These are phyloP conservation scores for Candida koratica DNA, from an alignment of 805 yeast species.

Conservation along the genomic window DNA sequence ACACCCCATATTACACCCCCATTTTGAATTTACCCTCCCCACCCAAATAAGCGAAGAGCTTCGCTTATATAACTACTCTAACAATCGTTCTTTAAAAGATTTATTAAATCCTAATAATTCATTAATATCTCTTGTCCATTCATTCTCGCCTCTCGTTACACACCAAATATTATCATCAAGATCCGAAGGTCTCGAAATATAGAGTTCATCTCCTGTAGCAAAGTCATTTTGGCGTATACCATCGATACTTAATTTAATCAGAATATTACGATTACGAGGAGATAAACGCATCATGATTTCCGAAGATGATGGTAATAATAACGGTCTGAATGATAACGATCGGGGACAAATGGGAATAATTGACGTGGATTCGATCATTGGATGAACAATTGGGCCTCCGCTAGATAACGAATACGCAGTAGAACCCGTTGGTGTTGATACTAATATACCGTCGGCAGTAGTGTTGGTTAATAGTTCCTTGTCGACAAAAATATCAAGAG, in stretches of 20 bases:
- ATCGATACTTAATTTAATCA: slow-evolving; percentile 66
- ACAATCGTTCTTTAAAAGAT: slow-evolving; percentile 49
- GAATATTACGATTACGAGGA: slow-evolving; percentile 35
- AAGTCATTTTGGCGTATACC: slow-evolving; percentile 74
- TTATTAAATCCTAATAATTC: slow-evolving; percentile 86
- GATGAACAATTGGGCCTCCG: slow-evolving; percentile 93
- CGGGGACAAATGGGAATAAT: slow-evolving; percentile 91
- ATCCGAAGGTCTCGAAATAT: slow-evolving; percentile 35
- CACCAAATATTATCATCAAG: slow-evolving; percentile 72
- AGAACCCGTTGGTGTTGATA: slow-evolving; percentile 92
- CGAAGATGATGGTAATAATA: slow-evolving; percentile 74
- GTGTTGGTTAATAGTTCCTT: slow-evolving; percentile 83
- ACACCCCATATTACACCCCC: slow-evolving; percentile 2
- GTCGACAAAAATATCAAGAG: slow-evolving; percentile 80
- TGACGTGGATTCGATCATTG: slow-evolving; percentile 75
- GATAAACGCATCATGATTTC: slow-evolving; percentile 63
- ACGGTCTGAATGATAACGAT: slow-evolving; percentile 84
- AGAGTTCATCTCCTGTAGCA: slow-evolving; percentile 74
- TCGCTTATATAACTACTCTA: slow-evolving; percentile 3
- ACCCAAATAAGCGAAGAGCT: slow-evolving; percentile 1
- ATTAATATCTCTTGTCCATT: slow-evolving; percentile 90
- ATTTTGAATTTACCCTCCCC: background rate
- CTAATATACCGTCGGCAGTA: slow-evolving; percentile 84
- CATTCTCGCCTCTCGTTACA: slow-evolving; percentile 75
- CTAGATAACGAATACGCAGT: slow-evolving; percentile 87